Conservation (phyloP, 140 eudicot genomes). For the Ambrosia hybrid region DNA sequence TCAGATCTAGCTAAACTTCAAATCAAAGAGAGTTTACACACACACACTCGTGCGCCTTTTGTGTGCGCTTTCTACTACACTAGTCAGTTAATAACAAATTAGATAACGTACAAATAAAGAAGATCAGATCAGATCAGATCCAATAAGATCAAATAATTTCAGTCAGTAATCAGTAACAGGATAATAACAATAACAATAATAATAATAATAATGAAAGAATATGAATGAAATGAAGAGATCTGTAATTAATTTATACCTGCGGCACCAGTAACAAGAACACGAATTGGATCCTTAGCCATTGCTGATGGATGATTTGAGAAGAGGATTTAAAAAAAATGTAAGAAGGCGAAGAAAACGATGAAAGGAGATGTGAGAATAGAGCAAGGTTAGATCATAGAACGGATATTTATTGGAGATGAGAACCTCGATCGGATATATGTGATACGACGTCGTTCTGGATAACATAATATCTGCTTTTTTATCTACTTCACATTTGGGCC, state of each 20-base stretch:
- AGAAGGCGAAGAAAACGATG: conserved; percentile 29
- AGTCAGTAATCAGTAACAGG: conserved; percentile 6
- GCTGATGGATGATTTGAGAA: conserved; percentile 23
- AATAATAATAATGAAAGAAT: background rate
- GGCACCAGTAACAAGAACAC: conserved; percentile 77
- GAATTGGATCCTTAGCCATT: conserved; percentile 65
- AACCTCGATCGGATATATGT: background rate
- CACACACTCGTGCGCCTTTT: background rate
- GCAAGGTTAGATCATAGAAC: no score
- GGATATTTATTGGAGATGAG: no score
- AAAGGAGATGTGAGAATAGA: background rate
- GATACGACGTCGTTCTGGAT: conserved; percentile 30
- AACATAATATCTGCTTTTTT: conserved; percentile 11
- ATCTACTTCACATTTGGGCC: conserved; percentile 31
- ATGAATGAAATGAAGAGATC: conserved; percentile 13
- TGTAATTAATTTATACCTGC: conserved; percentile 46
- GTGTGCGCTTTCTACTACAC: background rate
- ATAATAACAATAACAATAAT: no score
- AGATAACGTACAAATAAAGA: no score
- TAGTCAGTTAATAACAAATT: no score
- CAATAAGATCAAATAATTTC: conserved; percentile 18
- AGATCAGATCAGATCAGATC: background rate
- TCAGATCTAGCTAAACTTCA: conserved; percentile 28
- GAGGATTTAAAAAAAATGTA: conserved; percentile 6
- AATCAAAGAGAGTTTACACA: background rate